Evolutionary conservation across 2,329 filamentous ascomycete species (phyloP).

Genomic region (Claviceps sp.): DNA sequence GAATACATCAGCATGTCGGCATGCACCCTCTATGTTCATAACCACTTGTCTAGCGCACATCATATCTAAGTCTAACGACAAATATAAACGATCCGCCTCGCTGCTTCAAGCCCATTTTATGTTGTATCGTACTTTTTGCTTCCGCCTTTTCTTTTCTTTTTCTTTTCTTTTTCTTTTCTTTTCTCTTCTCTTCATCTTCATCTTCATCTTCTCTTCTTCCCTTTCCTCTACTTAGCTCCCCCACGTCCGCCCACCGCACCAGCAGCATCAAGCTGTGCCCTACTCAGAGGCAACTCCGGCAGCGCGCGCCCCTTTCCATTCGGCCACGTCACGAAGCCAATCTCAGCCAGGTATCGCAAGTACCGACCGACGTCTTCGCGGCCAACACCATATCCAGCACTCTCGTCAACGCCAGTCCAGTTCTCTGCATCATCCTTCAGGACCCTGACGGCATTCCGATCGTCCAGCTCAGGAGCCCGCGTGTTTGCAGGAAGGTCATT

Average conservation of each 20-base stretch:
- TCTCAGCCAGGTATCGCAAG: constrained; percentile 17
- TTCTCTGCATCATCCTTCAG: constrained; percentile 48
- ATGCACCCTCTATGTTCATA: background rate
- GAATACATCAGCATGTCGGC: background rate
- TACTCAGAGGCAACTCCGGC: constrained; percentile 9
- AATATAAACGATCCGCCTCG: background rate
- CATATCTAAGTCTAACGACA: no score
- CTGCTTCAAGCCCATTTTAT: background rate
- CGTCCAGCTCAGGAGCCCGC: constrained; percentile 52
- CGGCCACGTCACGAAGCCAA: constrained; percentile 16
- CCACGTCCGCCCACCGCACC: constrained; percentile 13
- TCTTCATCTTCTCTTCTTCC: background rate
- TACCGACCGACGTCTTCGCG: constrained; percentile 15
- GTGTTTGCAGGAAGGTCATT: constrained; percentile 54
- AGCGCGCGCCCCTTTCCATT: constrained; percentile 15
- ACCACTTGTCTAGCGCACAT: background rate
- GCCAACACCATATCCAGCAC: constrained; percentile 25
- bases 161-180: no score
- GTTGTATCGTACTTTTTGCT: background rate
- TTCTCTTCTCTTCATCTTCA: no score
- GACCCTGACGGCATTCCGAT: constrained; percentile 46
- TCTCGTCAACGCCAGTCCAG: constrained; percentile 44
- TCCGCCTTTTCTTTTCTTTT: background rate
- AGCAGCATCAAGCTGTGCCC: constrained; percentile 11
- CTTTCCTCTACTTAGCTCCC: constrained; percentile 4